phyloP scores from a whole-genome alignment of 345 rosid species.

The Heritiera fomes region DNA sequence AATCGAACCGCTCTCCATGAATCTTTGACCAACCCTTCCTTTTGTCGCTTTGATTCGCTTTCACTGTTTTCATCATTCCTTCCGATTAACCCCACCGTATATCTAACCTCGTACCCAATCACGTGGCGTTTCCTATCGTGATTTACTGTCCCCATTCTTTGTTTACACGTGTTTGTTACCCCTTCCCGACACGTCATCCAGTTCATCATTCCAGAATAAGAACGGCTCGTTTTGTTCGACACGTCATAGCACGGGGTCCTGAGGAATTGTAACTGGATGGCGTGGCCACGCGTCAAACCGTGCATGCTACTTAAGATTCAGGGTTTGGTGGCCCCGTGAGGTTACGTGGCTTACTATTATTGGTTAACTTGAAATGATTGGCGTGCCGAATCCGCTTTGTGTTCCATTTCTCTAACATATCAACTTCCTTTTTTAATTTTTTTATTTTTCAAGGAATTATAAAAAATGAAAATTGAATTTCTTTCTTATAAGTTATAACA shows the following conservation, averaged over 20 bases:
- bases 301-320: neutral
- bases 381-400: neutral
- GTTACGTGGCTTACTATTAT: neutral
- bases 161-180: constrained; percentile 26
- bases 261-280: neutral
- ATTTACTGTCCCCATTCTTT: neutral
- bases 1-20: constrained; percentile 40
- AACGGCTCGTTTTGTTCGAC: neutral
- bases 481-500: neutral
- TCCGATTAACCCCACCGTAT: constrained; percentile 31
- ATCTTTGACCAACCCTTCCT: constrained; percentile 45
- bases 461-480: neutral
- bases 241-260: neutral
- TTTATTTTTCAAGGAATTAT: no score
- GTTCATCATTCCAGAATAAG: neutral
- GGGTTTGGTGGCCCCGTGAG: neutral
- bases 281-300: constrained; percentile 19
- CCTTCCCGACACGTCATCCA: neutral
- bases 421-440: neutral
- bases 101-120: constrained; percentile 28
- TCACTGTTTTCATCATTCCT: constrained; percentile 21
- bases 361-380: neutral
- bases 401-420: neutral
- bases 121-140: neutral
- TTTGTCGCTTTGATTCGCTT: constrained; percentile 20